Conservation (phyloP, 441 rosid genomes). For the Euphorbia corollata region DNA sequence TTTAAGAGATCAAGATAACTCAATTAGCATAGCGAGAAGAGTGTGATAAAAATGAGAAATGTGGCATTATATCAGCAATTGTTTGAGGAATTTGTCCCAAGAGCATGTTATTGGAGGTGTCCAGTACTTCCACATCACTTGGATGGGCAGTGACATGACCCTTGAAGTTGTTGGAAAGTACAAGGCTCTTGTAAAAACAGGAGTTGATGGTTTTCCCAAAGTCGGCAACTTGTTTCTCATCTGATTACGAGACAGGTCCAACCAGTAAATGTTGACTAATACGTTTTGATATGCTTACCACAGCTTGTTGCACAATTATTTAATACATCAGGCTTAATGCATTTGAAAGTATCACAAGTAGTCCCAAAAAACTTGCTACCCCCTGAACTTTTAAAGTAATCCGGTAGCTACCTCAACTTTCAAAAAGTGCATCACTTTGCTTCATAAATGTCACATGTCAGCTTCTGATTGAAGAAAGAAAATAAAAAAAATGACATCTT, state of each 20-base stretch:
- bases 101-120: slow-evolving; percentile 18
- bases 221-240: slow-evolving; percentile 11
- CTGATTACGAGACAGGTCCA: slow-evolving; percentile 18
- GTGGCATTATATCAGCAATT: slow-evolving; percentile 16
- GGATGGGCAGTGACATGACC: slow-evolving; percentile 20
- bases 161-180: slow-evolving; percentile 13
- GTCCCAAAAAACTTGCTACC: no score
- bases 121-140: neutral
- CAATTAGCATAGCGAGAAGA: slow-evolving; percentile 14
- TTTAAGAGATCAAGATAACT: neutral
- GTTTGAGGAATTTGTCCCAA: slow-evolving; percentile 20
- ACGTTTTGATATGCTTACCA: no score
- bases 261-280: neutral
- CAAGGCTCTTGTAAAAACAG: neutral
- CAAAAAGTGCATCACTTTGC: no score
- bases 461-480: no score
- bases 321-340: no score
- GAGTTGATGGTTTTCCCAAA: neutral
- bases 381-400: no score
- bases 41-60: slow-evolving; percentile 10
- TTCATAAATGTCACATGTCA: no score
- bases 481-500: no score
- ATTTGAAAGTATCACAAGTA: no score
- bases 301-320: no score
- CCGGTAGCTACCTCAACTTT: no score